These are phyloP conservation scores for Phytophthora crassamura DNA, from an alignment of 352 stramenopile species.

Conservation along the genomic window DNA sequence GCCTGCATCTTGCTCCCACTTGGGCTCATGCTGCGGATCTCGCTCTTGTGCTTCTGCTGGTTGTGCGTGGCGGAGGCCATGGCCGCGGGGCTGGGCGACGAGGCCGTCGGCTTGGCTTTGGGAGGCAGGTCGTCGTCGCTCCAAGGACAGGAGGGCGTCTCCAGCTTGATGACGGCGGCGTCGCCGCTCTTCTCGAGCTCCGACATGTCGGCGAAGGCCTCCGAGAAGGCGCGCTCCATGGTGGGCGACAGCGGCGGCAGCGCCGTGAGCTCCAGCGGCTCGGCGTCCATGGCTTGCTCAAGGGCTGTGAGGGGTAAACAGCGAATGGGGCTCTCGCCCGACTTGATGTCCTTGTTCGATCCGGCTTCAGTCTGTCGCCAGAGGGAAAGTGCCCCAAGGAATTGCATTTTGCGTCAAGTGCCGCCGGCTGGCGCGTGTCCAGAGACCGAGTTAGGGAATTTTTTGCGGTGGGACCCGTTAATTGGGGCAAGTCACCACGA, in stretches of 20 bases:
- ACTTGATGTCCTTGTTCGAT: slow-evolving; percentile 41
- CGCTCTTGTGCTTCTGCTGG: slow-evolving; percentile 39
- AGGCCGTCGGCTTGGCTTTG: not conserved
- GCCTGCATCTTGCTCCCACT: slow-evolving; percentile 32
- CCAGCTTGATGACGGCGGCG: slow-evolving; percentile 21
- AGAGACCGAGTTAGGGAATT: too few species aligned
- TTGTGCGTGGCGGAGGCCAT: slow-evolving; percentile 48
- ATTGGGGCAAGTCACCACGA: too few species aligned
- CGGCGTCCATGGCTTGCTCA: slow-evolving; percentile 22
- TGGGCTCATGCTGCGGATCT: slow-evolving; percentile 37
- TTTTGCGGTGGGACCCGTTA: too few species aligned
- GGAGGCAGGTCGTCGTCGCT: slow-evolving; percentile 15
- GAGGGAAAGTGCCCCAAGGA: slow-evolving; percentile 42
- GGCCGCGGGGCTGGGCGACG: slow-evolving; percentile 24
- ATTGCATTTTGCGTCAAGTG: slow-evolving; percentile 20
- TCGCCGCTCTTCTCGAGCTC: slow-evolving; percentile 28
- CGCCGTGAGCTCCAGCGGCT: slow-evolving; percentile 28
- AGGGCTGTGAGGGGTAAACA: too few species aligned
- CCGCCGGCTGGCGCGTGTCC: slow-evolving; percentile 3
- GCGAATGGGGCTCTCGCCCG: too few species aligned
- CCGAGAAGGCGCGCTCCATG: slow-evolving; percentile 40
- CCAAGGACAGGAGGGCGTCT: slow-evolving; percentile 26
- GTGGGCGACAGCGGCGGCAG: slow-evolving; percentile 42
- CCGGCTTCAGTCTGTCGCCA: slow-evolving; percentile 49
- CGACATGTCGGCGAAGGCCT: slow-evolving; percentile 42